These are phyloP conservation scores for Salix arbutifolia DNA, from an alignment of 345 rosid genomes.

Conservation along the genomic window DNA sequence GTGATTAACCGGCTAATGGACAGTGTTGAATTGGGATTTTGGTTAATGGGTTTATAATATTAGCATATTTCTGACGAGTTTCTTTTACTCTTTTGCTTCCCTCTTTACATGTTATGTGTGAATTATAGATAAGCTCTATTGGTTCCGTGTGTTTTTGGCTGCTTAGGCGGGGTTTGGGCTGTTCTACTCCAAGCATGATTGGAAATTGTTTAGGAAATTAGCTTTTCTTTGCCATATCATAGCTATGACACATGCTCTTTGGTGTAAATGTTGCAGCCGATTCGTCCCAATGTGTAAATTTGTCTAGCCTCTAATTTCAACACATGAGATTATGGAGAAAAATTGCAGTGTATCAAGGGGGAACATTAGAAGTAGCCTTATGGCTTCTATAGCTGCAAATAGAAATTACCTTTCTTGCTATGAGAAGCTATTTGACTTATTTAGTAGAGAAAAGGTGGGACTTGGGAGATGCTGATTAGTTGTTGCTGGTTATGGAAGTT, in stretches of 20 bases:
- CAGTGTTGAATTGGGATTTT: slow-evolving; percentile 1
- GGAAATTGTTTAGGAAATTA: background rate
- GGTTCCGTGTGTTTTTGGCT: background rate
- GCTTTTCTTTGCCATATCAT: background rate
- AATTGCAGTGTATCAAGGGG: background rate
- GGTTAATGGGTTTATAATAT: background rate
- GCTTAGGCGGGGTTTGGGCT: background rate
- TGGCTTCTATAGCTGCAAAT: background rate
- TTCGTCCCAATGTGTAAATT: background rate
- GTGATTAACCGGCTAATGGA: background rate
- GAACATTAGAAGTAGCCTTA: background rate
- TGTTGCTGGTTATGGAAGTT: background rate
- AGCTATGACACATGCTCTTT: background rate
- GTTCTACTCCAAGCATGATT: background rate
- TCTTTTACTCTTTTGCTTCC: background rate
- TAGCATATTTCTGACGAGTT: background rate
- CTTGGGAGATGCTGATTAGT: background rate
- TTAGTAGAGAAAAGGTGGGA: background rate
- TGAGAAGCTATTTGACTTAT: background rate
- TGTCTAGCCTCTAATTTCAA: background rate
- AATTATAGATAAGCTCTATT: background rate
- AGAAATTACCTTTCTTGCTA: background rate
- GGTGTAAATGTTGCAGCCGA: background rate
- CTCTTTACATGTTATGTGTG: background rate
- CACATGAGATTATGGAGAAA: background rate